Base-by-base conservation (phyloP, 176 grass and related monocot genomes). In the Bonia amplexicaulis region DNA sequence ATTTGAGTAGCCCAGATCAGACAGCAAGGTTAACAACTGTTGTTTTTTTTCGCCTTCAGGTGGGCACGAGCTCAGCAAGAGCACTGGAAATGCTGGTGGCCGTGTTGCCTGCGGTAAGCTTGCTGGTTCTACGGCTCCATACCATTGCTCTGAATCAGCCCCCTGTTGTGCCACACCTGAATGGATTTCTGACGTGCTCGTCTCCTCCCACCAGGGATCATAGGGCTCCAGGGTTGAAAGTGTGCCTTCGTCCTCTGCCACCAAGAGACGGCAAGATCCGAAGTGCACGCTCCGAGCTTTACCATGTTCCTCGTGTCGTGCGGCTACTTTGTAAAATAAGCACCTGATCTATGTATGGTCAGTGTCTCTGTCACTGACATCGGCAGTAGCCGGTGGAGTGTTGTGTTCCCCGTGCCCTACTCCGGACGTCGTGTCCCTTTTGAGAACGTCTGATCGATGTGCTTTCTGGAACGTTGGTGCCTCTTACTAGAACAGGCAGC, bases 51-150 rank as follows among this genome's bases (percentile, higher is more conserved):
- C 75, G 42, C 35, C 63, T 85, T 66, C 80, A 96, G 94, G 94
- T 69, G 94, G 91, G 14, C 94, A 96, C 35, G 94, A 93, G 66
- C 91, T 96, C 26, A 93, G 94, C 85, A 90, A 90, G 87, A 90
- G 55, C 55, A 90, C 94, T 82, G 94, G 94, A 85, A 96, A 96
- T 74, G 91, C 94, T 71, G 91, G 94, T 82, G 94, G 87, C 74
- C 88, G 91, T 37, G 72, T 93, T 75, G 94, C 91, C 80, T 96
- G 94, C 65, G 94, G 94, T 93, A 80, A 6, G 86, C 75, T 80
- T 64, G 12, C 33, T 45, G 7, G 27, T 29, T 46, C 12, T 17
- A 22, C 15, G 22, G 8, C 17, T 17, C 14, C 25, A 16, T 48
- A 8, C 11, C 25, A 12, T 66, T 37, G 46, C 66, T 41, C 17